A percentile compares a stretch with the other conserved stretches of the same genome.
Evolutionary conservation across 75 land plant genomes (phyloP).

Genomic region (Sequoiadendron giganteum): DNA sequence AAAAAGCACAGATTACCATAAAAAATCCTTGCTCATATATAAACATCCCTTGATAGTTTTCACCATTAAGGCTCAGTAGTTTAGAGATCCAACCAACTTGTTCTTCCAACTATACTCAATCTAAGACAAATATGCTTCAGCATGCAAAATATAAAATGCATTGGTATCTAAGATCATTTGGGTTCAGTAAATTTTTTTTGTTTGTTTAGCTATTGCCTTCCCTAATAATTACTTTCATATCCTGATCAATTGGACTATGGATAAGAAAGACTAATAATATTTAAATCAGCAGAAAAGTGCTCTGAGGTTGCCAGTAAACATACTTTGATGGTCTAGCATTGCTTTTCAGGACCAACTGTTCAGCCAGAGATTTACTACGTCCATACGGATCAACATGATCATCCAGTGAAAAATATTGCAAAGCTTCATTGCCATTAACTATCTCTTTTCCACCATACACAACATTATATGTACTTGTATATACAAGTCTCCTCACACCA

Average conservation of each 20-base stretch:
- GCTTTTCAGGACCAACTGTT: conserved; percentile 84
- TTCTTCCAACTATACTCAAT: not conserved
- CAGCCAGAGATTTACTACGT: conserved; percentile 88
- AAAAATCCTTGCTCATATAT: not conserved
- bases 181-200: not conserved
- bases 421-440: conserved; percentile 78
- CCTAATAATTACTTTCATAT: conserved; percentile 7
- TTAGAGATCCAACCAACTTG: not conserved
- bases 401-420: conserved; percentile 78
- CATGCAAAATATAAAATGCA: not conserved
- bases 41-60: not conserved
- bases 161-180: not conserved
- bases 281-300: not conserved
- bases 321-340: conserved; percentile 79
- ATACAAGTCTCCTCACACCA: conserved; percentile 80
- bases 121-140: not conserved
- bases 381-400: conserved; percentile 83
- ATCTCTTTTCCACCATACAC: conserved; percentile 89
- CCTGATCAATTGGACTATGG: not conserved
- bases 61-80: not conserved
- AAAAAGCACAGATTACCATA: not conserved
- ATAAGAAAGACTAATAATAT: not conserved
- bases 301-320: conserved; percentile 15
- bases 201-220: not conserved
- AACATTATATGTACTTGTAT: conserved; percentile 90